phyloP scores from a whole-genome alignment of 1,284 basidiomycete genomes.

The Puccinia brachypodii region DNA sequence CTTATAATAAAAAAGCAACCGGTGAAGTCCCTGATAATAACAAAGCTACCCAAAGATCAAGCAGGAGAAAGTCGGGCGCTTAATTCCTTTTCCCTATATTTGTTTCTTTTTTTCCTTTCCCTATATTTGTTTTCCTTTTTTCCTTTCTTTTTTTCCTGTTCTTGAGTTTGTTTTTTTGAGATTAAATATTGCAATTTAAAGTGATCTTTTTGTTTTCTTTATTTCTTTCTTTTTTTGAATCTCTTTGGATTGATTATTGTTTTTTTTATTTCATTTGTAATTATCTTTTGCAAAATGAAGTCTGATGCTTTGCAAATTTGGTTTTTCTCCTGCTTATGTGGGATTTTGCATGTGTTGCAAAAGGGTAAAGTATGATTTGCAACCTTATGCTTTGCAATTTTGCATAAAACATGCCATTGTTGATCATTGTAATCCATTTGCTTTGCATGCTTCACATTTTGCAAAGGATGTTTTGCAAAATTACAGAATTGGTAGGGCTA shows the following conservation, averaged over 20 bases:
- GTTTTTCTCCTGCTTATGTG: too few species aligned
- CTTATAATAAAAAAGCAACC: too few species aligned
- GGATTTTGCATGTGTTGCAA: not conserved
- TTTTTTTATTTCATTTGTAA: too few species aligned
- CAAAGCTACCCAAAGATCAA: not conserved
- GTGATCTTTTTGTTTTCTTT: not conserved
- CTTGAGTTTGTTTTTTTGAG: not conserved
- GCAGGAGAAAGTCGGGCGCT: not conserved
- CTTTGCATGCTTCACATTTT: too few species aligned
- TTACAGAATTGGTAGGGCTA: not conserved
- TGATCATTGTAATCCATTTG: too few species aligned
- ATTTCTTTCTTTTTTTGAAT: not conserved
- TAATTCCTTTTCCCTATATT: too few species aligned
- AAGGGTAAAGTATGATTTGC: not conserved
- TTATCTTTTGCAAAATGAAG: too few species aligned
- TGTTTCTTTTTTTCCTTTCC: not conserved
- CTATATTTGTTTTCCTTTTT: not conserved
- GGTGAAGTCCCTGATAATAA: too few species aligned
- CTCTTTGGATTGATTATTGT: not conserved
- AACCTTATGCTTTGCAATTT: not conserved
- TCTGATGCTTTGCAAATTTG: too few species aligned
- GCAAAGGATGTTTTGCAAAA: not conserved
- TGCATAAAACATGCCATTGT: too few species aligned
- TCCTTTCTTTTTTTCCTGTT: not conserved
- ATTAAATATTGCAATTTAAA: not conserved